phyloP scores from a whole-genome alignment of 2,329 filamentous ascomycete genomes.

The Xylariaceae sp. region DNA sequence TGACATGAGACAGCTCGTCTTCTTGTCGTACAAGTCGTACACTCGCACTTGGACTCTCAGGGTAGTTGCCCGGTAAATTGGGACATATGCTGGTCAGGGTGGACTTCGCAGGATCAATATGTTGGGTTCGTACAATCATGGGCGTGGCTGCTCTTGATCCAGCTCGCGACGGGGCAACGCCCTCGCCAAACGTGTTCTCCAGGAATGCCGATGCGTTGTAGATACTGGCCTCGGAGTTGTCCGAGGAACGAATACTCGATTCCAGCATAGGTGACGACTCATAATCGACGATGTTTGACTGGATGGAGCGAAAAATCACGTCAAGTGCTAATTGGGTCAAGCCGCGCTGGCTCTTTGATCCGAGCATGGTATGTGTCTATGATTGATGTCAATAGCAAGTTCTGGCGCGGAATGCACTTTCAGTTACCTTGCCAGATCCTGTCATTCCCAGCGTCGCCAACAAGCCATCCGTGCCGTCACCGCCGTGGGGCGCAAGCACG shows the following conservation, averaged over 20 bases:
- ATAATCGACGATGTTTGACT: conserved; percentile 65
- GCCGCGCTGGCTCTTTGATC: conserved; percentile 80
- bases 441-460: conserved; percentile 91
- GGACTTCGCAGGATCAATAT: conserved; percentile 41
- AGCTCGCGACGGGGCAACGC: conserved; percentile 52
- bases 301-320: conserved; percentile 80
- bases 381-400: conserved; percentile 3
- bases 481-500: conserved; percentile 69
- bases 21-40: conserved; percentile 42
- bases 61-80: conserved; percentile 23
- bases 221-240: conserved; percentile 77
- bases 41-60: conserved; percentile 39
- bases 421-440: conserved; percentile 86
- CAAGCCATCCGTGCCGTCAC: conserved; percentile 82
- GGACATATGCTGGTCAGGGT: conserved; percentile 31
- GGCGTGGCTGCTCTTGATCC: conserved; percentile 68
- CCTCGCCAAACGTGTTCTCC: conserved; percentile 73
- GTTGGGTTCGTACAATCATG: conserved; percentile 59
- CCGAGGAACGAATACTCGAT: conserved; percentile 71
- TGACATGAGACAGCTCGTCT: conserved; percentile 27
- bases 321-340: conserved; percentile 90
- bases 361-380: conserved; percentile 93
- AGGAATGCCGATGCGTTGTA: conserved; percentile 73
- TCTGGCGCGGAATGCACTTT: neutral
- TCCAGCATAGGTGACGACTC: conserved; percentile 60